Evolutionary conservation across 257 asterid genomes (phyloP).

Genomic region (Rehmannia glutinosa): DNA sequence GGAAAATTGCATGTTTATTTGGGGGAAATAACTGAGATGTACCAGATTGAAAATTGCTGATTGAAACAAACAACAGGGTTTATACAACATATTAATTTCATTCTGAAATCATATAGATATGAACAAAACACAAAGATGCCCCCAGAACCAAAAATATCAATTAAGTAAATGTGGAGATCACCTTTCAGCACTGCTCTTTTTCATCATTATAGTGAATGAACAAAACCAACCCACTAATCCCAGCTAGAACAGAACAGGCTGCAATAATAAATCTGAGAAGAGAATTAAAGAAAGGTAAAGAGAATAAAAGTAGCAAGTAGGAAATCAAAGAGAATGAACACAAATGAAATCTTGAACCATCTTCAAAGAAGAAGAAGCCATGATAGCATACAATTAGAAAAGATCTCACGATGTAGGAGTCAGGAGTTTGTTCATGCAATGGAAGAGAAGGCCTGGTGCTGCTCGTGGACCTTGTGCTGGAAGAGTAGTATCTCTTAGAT

Average conservation of each 20-base stretch:
- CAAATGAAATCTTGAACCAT: slow-evolving; percentile 20
- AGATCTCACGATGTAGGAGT: slow-evolving; percentile 37
- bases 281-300: slow-evolving; percentile 18
- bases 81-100: neutral
- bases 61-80: no score
- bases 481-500: slow-evolving; percentile 34
- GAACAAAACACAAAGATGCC: neutral
- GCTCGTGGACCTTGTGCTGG: slow-evolving; percentile 24
- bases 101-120: neutral
- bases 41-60: no score
- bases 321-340: slow-evolving; percentile 3
- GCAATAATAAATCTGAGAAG: slow-evolving; percentile 48
- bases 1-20: neutral
- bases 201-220: slow-evolving; percentile 81
- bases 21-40: neutral
- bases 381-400: slow-evolving; percentile 53
- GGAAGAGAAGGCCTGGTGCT: slow-evolving; percentile 25
- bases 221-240: slow-evolving; percentile 60
- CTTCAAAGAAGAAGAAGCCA: slow-evolving; percentile 23
- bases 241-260: slow-evolving; percentile 80
- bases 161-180: no score
- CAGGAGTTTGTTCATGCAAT: slow-evolving; percentile 28
- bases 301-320: neutral
- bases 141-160: neutral
- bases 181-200: slow-evolving; percentile 88